Percentiles rank a stretch among this genome's conserved stretches.
Conservation (phyloP, 306 rosid species). For the Acacia melanoxylon region DNA sequence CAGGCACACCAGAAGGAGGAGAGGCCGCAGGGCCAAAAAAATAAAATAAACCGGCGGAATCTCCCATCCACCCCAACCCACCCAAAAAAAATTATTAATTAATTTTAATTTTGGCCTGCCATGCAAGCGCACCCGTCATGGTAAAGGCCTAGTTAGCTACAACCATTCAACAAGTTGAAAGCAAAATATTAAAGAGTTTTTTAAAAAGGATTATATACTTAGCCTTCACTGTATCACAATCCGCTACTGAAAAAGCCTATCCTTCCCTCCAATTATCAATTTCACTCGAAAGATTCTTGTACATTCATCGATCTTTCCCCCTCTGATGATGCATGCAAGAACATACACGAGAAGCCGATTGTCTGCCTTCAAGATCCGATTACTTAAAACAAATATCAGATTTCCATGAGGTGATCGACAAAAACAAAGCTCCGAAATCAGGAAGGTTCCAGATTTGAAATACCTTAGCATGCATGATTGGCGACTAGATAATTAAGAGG, state of each 20-base stretch:
- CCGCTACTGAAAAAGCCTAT: neutral
- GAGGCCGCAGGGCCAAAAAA: conserved; percentile 21
- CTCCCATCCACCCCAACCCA: conserved; percentile 34
- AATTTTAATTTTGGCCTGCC: conserved; percentile 64
- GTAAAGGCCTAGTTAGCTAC: conserved; percentile 56
- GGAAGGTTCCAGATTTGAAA: too few species aligned
- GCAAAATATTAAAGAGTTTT: neutral
- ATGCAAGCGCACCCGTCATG: conserved; percentile 87
- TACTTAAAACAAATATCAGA: neutral
- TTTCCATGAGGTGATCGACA: too few species aligned
- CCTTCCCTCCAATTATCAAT: too few species aligned
- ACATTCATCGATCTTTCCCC: neutral
- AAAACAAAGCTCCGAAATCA: too few species aligned
- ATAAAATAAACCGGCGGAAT: conserved; percentile 44
- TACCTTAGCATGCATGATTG: too few species aligned
- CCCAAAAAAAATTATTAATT: conserved; percentile 40
- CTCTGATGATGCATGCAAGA: neutral
- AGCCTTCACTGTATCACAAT: neutral
- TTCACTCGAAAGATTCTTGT: neutral
- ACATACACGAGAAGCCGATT: neutral
- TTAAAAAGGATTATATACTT: neutral
- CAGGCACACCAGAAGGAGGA: conserved; percentile 7
- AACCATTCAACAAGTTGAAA: neutral
- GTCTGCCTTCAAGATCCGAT: neutral
- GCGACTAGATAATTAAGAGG: too few species aligned